These are phyloP conservation scores for Lentinus tigrinus DNA, from an alignment of 768 basidiomycete species.

Conservation along the genomic window DNA sequence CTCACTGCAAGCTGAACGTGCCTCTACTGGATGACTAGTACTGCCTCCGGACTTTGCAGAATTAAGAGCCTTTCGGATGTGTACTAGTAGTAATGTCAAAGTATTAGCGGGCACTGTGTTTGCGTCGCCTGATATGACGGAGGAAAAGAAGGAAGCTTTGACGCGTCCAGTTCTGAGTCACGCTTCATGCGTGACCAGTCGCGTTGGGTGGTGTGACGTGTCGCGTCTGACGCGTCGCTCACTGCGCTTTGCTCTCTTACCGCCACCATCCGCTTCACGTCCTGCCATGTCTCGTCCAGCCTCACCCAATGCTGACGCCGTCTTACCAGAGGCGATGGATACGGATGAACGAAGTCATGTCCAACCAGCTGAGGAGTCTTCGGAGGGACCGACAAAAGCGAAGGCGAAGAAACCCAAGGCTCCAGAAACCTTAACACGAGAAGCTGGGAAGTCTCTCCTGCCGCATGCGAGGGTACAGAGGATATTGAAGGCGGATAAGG, in stretches of 20 bases:
- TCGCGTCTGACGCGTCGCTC: background rate
- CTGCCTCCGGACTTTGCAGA: too few species aligned
- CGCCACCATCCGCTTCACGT: too few species aligned
- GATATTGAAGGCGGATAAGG: slow-evolving; percentile 87
- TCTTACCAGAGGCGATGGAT: background rate
- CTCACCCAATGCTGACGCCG: background rate
- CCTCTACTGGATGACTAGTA: too few species aligned
- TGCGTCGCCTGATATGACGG: too few species aligned
- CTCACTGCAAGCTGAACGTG: too few species aligned
- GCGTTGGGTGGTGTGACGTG: background rate
- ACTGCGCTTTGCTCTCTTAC: too few species aligned
- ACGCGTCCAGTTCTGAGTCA: background rate
- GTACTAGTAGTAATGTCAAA: too few species aligned
- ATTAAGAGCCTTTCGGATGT: too few species aligned
- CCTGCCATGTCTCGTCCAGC: background rate
- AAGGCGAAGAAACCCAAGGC: slow-evolving; percentile 16
- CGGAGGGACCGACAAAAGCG: background rate
- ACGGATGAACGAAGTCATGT: background rate
- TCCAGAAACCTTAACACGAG: slow-evolving; percentile 25
- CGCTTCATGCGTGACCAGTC: too few species aligned
- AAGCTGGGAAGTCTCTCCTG: slow-evolving; percentile 68
- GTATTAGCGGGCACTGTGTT: too few species aligned
- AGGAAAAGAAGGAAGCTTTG: too few species aligned
- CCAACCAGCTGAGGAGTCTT: background rate
- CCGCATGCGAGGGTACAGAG: slow-evolving; percentile 79